Percentiles rank a stretch among this genome's conserved stretches.
Conservation (phyloP, 805 yeast genomes). For the Komagataella kurtzmanii region DNA sequence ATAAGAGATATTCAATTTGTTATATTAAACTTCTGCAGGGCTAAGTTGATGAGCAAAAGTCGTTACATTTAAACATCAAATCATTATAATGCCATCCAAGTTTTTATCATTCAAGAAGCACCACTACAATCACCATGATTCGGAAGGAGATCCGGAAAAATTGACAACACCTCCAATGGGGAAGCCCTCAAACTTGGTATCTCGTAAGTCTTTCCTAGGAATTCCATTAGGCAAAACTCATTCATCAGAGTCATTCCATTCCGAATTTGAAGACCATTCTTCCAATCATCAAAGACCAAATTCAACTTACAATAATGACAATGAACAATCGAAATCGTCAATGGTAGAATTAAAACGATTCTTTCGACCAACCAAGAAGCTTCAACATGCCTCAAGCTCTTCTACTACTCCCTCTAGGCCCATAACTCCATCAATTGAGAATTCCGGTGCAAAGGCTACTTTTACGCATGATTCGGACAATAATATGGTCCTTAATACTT, state of each 20-base stretch:
- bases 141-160: neutral
- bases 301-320: neutral
- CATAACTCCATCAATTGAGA: conserved; percentile 14
- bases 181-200: neutral
- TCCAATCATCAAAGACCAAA: neutral
- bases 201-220: conserved; percentile 13
- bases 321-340: conserved; percentile 16
- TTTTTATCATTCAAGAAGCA: conserved; percentile 2
- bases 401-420: conserved; percentile 18
- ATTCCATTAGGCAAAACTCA: conserved; percentile 14
- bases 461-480: conserved; percentile 25
- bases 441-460: conserved; percentile 16
- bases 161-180: neutral
- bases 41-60: neutral
- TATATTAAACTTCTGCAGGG: neutral
- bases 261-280: conserved; percentile 12
- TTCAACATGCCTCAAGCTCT: conserved; percentile 4
- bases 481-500: conserved; percentile 24
- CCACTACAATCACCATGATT: neutral
- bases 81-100: neutral
- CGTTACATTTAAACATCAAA: neutral
- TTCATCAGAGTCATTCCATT: conserved; percentile 13
- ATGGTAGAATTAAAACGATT: conserved; percentile 66
- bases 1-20: neutral
- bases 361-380: conserved; percentile 40